phyloP scores from a whole-genome alignment of 1,139 yeast genomes.

The Pneumocystis oryctolagi region DNA sequence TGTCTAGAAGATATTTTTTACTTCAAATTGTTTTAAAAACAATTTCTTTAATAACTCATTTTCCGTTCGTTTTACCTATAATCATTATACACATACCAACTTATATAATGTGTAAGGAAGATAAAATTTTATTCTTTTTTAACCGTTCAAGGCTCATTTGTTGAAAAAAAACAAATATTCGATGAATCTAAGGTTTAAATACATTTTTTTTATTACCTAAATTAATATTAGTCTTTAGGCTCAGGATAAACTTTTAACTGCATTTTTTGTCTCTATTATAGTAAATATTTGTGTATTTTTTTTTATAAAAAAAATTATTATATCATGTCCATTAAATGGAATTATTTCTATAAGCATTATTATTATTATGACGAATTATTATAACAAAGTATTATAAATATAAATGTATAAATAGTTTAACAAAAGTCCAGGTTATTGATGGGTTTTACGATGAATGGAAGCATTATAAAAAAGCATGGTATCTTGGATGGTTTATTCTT shows the following conservation, averaged over 20 bases:
- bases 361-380: background rate
- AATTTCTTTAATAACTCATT: background rate
- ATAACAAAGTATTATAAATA: background rate
- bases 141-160: background rate
- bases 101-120: background rate
- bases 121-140: background rate
- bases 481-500: background rate
- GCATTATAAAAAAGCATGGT: background rate
- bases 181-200: background rate
- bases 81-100: background rate
- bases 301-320: background rate
- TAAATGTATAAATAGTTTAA: background rate
- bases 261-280: background rate
- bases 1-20: background rate
- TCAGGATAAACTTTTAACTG: background rate
- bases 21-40: background rate
- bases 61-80: background rate
- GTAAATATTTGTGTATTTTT: background rate
- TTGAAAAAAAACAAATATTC: background rate
- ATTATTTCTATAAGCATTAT: background rate
- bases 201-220: background rate
- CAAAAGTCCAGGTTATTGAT: background rate
- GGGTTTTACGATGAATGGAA: background rate
- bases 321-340: background rate
- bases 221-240: background rate